These are phyloP conservation scores for Nakataea oryzae DNA, from an alignment of 2,329 filamentous ascomycete genomes.

Conservation along the genomic window DNA sequence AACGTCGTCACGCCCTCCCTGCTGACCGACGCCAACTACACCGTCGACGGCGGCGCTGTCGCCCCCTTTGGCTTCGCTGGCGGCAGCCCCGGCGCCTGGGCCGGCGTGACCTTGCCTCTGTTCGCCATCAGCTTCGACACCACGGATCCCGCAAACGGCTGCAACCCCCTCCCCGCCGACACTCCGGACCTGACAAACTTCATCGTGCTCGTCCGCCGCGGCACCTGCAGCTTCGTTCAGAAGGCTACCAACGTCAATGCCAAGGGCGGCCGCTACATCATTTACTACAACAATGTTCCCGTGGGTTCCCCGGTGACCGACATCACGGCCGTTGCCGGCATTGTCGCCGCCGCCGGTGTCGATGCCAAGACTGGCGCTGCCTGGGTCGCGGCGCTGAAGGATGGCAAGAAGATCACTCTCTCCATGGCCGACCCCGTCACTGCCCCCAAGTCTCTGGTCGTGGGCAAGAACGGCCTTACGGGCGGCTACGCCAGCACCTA, in stretches of 20 bases:
- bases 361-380: conserved; percentile 26
- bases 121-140: conserved; percentile 40
- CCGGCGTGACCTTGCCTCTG: conserved; percentile 33
- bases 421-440: conserved; percentile 29
- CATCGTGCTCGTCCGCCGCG: conserved; percentile 50
- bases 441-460: conserved; percentile 21
- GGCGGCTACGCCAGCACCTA: conserved; percentile 30
- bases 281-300: conserved; percentile 54
- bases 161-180: conserved; percentile 36
- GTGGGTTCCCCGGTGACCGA: conserved; percentile 22
- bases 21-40: conserved; percentile 29
- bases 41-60: conserved; percentile 21
- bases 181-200: conserved; percentile 46
- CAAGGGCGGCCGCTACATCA: conserved; percentile 47
- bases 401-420: conserved; percentile 30
- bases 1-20: conserved; percentile 31
- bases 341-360: conserved; percentile 30
- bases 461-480: conserved; percentile 27
- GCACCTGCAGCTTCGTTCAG: conserved; percentile 38
- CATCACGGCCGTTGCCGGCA: conserved; percentile 16
- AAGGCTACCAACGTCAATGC: conserved; percentile 43
- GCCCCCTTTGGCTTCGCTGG: conserved; percentile 30
- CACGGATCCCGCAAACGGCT: conserved; percentile 36
- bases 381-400: conserved; percentile 32
- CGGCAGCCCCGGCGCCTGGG: conserved; percentile 31